phyloP scores from a whole-genome alignment of 768 basidiomycete genomes.

The Gymnopilus junonius region DNA sequence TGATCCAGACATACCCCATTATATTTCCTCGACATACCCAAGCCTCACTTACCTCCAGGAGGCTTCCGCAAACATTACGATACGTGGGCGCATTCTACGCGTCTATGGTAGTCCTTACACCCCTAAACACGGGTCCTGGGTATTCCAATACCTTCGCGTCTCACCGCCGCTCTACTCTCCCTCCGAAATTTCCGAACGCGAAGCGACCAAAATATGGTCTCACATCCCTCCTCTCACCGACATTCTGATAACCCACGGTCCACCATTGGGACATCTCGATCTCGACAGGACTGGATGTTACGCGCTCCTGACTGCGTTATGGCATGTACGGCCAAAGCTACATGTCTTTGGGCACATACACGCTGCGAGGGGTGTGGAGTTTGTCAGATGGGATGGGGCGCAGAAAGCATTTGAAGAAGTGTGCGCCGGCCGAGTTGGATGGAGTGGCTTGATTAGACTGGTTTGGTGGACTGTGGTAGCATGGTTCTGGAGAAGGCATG shows the following conservation, averaged over 20 bases:
- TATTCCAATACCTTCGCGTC: conserved; percentile 41
- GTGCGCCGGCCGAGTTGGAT: conserved; percentile 16
- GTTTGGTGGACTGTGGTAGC: conserved; percentile 12
- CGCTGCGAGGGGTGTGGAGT: conserved; percentile 35
- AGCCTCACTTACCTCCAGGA: conserved; percentile 43
- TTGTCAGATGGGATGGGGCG: conserved; percentile 33
- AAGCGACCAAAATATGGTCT: conserved; percentile 28
- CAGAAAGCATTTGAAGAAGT: conserved; percentile 35
- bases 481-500: neutral
- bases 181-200: neutral
- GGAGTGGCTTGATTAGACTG: conserved; percentile 18
- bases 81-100: conserved; percentile 33
- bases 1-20: conserved; percentile 4
- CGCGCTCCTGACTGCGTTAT: conserved; percentile 34
- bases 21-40: conserved; percentile 15
- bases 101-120: conserved; percentile 46
- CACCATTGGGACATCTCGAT: conserved; percentile 38
- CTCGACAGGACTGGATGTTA: conserved; percentile 30
- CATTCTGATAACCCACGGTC: conserved; percentile 48
- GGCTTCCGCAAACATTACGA: conserved; percentile 24
- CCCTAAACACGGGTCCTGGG: conserved; percentile 37
- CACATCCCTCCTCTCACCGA: conserved; percentile 35
- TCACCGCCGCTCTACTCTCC: neutral
- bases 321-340: conserved; percentile 38
- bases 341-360: conserved; percentile 51